A percentile compares a stretch with the other conserved stretches of the same genome.
Conservation (phyloP, 371 early-diverging fungal species). For the Lichtheimia corymbifera region DNA sequence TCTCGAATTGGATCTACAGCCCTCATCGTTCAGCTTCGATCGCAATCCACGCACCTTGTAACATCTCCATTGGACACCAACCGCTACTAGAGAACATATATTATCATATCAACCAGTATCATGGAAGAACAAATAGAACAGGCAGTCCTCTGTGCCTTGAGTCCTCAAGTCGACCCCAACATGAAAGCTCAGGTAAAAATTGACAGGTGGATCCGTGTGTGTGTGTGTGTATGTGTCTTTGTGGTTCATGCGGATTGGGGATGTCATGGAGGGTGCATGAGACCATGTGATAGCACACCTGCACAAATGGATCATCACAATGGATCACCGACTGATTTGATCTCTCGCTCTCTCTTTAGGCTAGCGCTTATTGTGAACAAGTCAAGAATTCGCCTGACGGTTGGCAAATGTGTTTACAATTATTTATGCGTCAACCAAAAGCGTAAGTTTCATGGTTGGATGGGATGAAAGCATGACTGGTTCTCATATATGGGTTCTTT, state of each 20-base stretch:
- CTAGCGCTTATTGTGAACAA: constrained; percentile 84
- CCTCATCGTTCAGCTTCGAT: too few relatives aligned
- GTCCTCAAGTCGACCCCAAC: constrained; percentile 68
- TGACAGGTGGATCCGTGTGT: background rate
- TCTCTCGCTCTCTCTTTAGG: constrained; percentile 49
- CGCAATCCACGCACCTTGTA: too few relatives aligned
- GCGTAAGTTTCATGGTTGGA: constrained; percentile 52
- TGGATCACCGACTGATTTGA: constrained; percentile 1
- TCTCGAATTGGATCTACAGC: too few relatives aligned
- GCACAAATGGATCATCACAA: background rate
- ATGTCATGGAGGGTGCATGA: background rate
- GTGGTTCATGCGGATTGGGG: too few relatives aligned
- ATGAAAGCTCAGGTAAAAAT: constrained; percentile 73
- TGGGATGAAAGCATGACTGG: background rate
- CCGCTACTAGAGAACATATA: too few relatives aligned
- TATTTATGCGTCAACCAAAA: constrained; percentile 75
- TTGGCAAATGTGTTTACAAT: constrained; percentile 83
- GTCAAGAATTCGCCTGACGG: constrained; percentile 79
- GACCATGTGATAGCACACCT: constrained; percentile 1
- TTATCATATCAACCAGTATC: too few relatives aligned
- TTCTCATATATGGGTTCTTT: background rate
- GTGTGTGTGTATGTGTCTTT: too few relatives aligned
- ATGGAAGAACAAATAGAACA: constrained; percentile 74
- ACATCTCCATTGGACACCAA: too few relatives aligned
- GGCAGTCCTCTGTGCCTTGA: constrained; percentile 81